Percentiles rank a stretch among this genome's conserved stretches.
Conservation (phyloP, 208 protist species). For the Trypanosoma boissoni region DNA sequence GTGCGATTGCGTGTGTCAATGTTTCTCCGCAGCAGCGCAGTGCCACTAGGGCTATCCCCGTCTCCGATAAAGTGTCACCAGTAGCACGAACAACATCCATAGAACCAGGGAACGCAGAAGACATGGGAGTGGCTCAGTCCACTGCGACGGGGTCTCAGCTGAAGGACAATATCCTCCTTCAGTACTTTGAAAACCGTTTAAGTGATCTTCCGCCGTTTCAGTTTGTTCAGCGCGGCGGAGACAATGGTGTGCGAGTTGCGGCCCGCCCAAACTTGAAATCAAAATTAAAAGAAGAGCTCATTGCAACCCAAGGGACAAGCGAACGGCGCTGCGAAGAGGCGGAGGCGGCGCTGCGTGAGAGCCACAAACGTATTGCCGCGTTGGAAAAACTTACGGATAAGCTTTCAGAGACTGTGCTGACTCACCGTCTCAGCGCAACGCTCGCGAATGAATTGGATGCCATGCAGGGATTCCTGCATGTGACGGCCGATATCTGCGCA, state of each 20-base stretch:
- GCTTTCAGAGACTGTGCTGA: constrained; percentile 40
- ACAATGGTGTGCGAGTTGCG: background rate
- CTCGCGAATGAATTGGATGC: constrained; percentile 29
- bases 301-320: constrained; percentile 1
- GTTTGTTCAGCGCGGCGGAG: too few species aligned
- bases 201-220: constrained; percentile 20
- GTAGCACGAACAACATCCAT: background rate
- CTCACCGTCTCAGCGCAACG: constrained; percentile 31
- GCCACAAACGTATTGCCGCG: constrained; percentile 25
- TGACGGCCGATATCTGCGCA: constrained; percentile 20
- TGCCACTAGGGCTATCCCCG: too few species aligned
- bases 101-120: background rate
- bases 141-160: too few species aligned
- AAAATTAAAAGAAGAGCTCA: constrained; percentile 3
- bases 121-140: too few species aligned
- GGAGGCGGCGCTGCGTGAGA: constrained; percentile 30
- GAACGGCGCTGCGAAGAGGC: constrained; percentile 9
- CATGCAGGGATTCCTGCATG: constrained; percentile 40
- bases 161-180: constrained; percentile 20
- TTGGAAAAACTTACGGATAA: constrained; percentile 51
- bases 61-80: too few species aligned
- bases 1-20: too few species aligned
- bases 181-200: constrained; percentile 28
- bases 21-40: too few species aligned
- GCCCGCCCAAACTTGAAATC: background rate